A percentile compares a stretch with the other conserved stretches of the same genome.
Evolutionary conservation across 2,329 filamentous ascomycete genomes (phyloP).

Genomic region (Bipolaris cookei): DNA sequence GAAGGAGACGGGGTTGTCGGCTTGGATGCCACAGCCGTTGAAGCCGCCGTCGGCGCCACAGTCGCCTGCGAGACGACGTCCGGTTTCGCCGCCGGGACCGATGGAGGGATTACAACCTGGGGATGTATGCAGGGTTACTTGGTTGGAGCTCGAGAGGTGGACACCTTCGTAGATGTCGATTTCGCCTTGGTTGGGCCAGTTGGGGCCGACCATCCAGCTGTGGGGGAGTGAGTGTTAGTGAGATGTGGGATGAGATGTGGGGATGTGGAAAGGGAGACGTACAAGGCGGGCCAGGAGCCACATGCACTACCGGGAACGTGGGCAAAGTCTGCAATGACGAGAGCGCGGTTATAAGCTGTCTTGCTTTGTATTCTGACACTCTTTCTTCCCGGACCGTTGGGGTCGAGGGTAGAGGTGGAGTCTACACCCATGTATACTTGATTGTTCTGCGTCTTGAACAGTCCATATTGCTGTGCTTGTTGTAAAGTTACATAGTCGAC

Average conservation of each 20-base stretch:
- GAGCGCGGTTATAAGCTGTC: conserved; percentile 44
- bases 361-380: conserved; percentile 49
- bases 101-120: conserved; percentile 43
- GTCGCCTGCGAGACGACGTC: conserved; percentile 39
- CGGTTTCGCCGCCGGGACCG: conserved; percentile 43
- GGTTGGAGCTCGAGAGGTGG: conserved; percentile 45
- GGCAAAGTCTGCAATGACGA: conserved; percentile 51
- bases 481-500: conserved; percentile 47
- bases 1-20: conserved; percentile 39
- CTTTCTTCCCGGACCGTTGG: conserved; percentile 44
- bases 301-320: conserved; percentile 49
- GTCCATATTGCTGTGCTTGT: conserved; percentile 42
- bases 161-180: conserved; percentile 49
- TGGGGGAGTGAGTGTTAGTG: conserved; percentile 6
- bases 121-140: conserved; percentile 49
- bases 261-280: conserved; percentile 4
- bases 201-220: conserved; percentile 49
- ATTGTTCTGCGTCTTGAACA: conserved; percentile 41
- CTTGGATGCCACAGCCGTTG: conserved; percentile 43
- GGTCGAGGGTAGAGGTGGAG: conserved; percentile 34
- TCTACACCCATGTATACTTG: conserved; percentile 52
- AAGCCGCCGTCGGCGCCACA: conserved; percentile 47
- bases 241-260: background rate
- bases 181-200: conserved; percentile 51
- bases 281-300: conserved; percentile 51